A percentile compares a stretch with the other conserved stretches of the same genome.
phyloP scores from a whole-genome alignment of 176 grass and related monocot species.

The Musa schizocarpa region DNA sequence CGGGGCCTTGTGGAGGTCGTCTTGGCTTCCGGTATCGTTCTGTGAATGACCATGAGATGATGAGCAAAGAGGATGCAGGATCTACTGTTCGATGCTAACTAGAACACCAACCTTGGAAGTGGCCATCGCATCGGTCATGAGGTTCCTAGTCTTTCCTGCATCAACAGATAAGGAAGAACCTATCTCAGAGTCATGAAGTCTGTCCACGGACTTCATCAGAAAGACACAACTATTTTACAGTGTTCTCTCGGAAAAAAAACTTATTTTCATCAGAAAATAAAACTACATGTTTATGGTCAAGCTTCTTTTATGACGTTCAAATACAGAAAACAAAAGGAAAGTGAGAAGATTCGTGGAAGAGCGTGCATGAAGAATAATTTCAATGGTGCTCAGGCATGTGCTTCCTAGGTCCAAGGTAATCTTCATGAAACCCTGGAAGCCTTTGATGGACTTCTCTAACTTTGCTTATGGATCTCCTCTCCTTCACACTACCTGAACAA shows the following conservation, averaged over 20 bases:
- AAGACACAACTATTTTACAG: too few species aligned
- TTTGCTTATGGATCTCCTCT: constrained; percentile 8
- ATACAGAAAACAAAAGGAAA: too few species aligned
- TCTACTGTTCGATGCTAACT: neutral
- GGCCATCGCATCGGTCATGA: constrained; percentile 15
- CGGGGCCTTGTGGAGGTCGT: neutral
- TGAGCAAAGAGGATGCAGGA: too few species aligned
- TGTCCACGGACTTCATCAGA: too few species aligned
- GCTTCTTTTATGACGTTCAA: too few species aligned
- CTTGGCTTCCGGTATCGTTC: neutral
- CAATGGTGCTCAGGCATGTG: constrained; percentile 7
- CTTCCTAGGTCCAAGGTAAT: constrained; percentile 31
- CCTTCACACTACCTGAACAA: constrained; percentile 25
- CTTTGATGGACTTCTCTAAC: constrained; percentile 22
- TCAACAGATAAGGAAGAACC: neutral
- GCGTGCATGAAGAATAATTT: neutral
- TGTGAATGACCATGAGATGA: neutral
- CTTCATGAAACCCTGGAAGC: constrained; percentile 47
- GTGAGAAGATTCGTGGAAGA: neutral
- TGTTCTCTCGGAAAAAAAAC: too few species aligned
- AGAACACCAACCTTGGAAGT: constrained; percentile 12
- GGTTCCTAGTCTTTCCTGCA: constrained; percentile 31
- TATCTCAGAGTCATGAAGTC: constrained; percentile 8
- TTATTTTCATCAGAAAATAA: too few species aligned
- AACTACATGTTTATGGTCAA: too few species aligned